Evolutionary conservation across 495 filamentous ascomycete species (phyloP).

Genomic region (Aspergillus steynii): DNA sequence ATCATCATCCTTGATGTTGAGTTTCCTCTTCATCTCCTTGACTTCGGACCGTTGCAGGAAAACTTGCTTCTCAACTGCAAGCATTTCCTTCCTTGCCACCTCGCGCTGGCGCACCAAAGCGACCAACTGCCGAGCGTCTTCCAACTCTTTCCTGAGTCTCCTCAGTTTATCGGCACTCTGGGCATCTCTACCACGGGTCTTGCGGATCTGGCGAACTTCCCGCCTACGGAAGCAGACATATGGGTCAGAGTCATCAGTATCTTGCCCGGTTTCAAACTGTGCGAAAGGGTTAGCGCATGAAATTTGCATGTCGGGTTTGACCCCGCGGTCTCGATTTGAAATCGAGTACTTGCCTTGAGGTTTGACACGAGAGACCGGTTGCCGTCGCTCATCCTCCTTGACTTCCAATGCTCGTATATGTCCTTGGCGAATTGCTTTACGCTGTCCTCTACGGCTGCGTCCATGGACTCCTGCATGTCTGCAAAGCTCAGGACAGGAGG

Average conservation of each 20-base stretch:
- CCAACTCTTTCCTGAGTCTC: constrained; percentile 85
- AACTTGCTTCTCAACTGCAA: constrained; percentile 69
- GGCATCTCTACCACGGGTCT: constrained; percentile 90
- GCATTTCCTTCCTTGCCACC: constrained; percentile 70
- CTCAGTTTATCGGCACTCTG: constrained; percentile 94
- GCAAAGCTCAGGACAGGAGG: constrained; percentile 78
- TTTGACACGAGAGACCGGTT: constrained; percentile 70
- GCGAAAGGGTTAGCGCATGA: constrained; percentile 26
- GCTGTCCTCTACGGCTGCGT: constrained; percentile 65
- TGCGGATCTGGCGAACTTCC: constrained; percentile 90
- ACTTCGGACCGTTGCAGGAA: constrained; percentile 79
- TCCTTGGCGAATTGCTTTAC: constrained; percentile 75
- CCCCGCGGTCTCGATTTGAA: neutral
- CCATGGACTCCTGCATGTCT: constrained; percentile 76
- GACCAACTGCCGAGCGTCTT: constrained; percentile 82
- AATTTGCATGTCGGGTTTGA: neutral
- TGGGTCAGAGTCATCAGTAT: constrained; percentile 93
- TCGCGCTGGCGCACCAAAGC: constrained; percentile 77
- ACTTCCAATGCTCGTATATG: constrained; percentile 91
- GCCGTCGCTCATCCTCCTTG: constrained; percentile 58
- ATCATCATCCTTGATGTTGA: constrained; percentile 88
- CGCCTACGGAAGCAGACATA: constrained; percentile 98
- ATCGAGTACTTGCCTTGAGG: constrained; percentile 60
- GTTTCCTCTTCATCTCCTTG: constrained; percentile 82
- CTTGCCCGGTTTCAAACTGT: constrained; percentile 85